Conservation (phyloP, 768 basidiomycete species). For the Boletus rex-veris region DNA sequence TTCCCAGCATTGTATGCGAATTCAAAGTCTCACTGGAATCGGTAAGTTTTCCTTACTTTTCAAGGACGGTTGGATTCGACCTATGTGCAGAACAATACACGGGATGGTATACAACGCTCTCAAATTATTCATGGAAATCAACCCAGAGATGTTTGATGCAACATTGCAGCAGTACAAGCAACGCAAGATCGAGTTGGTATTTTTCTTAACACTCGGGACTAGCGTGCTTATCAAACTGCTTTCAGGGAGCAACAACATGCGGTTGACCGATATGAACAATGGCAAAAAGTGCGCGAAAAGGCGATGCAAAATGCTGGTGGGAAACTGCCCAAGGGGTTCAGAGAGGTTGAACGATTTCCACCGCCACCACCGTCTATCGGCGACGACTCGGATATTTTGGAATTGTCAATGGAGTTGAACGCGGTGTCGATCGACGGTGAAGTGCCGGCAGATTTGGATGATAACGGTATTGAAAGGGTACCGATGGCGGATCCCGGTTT, state of each 20-base stretch:
- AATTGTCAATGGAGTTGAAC: conserved; percentile 86
- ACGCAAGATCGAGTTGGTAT: conserved; percentile 73
- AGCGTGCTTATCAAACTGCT: not conserved
- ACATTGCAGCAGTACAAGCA: conserved; percentile 92
- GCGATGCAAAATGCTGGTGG: conserved; percentile 72
- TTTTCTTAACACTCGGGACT: not conserved
- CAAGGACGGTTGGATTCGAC: conserved; percentile 6
- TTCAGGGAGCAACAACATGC: conserved; percentile 85
- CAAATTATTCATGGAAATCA: conserved; percentile 99
- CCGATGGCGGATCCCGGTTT: conserved; percentile 91
- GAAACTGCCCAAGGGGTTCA: conserved; percentile 67
- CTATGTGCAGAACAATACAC: conserved; percentile 79
- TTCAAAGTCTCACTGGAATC: conserved; percentile 97
- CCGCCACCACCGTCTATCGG: conserved; percentile 75
- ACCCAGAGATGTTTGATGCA: conserved; percentile 92
- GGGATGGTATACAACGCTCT: conserved; percentile 99
- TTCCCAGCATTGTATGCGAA: conserved; percentile 96
- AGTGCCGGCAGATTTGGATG: conserved; percentile 64
- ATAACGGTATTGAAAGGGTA: conserved; percentile 80
- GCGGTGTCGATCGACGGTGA: conserved; percentile 74
- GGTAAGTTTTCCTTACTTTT: conserved; percentile 50
- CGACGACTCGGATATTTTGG: conserved; percentile 84
- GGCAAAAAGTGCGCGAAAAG: conserved; percentile 79
- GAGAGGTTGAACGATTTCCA: conserved; percentile 62
- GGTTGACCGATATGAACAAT: conserved; percentile 80